A percentile compares a stretch with the other conserved stretches of the same genome.
Conservation (phyloP, 1,284 basidiomycete genomes). For the Puccinia hordei region DNA sequence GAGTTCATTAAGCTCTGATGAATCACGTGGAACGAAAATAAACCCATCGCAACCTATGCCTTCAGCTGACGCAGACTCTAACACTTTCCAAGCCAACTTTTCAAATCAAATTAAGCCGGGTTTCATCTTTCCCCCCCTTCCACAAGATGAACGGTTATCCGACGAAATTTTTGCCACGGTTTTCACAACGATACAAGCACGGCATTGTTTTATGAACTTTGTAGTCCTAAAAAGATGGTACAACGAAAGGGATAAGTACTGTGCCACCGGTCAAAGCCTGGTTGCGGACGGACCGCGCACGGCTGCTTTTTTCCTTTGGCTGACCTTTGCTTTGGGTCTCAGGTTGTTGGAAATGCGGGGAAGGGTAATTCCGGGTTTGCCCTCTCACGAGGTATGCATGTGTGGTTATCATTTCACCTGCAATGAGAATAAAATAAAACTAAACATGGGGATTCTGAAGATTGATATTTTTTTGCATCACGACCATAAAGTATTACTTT, state of each 20-base stretch:
- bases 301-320: slow-evolving; percentile 44
- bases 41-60: neutral
- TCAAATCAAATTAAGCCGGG: slow-evolving; percentile 24
- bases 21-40: neutral
- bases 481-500: slow-evolving; percentile 21
- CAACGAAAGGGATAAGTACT: slow-evolving; percentile 19
- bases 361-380: slow-evolving; percentile 12
- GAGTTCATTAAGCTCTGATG: neutral
- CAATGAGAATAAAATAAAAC: neutral
- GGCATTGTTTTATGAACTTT: slow-evolving; percentile 47
- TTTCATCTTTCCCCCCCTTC: slow-evolving; percentile 34
- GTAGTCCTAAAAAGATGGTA: slow-evolving; percentile 24
- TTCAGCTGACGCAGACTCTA: neutral
- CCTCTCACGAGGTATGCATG: slow-evolving; percentile 46
- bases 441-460: neutral
- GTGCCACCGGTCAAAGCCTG: slow-evolving; percentile 10
- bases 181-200: slow-evolving; percentile 33
- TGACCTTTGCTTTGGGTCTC: slow-evolving; percentile 43
- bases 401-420: neutral
- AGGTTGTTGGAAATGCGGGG: slow-evolving; percentile 33
- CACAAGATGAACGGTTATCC: slow-evolving; percentile 17
- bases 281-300: slow-evolving; percentile 20
- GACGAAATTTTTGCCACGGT: slow-evolving; percentile 43
- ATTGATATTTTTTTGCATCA: neutral
- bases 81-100: neutral